phyloP scores from a whole-genome alignment of 1,284 basidiomycete genomes.

The Vanrija humicola region DNA sequence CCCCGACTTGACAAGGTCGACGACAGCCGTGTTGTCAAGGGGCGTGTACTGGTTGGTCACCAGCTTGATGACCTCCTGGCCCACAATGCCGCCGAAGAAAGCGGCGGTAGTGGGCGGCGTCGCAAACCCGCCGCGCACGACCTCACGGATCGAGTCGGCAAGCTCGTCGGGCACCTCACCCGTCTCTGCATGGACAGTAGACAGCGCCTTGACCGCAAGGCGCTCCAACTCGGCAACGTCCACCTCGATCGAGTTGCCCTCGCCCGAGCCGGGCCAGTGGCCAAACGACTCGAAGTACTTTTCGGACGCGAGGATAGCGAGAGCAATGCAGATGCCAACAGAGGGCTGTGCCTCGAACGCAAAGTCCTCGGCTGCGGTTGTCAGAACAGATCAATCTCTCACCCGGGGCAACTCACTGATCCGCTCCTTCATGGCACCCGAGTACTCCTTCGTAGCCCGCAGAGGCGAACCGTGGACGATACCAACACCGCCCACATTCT shows the following conservation, averaged over 20 bases:
- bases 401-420: constrained; percentile 55
- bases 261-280: constrained; percentile 50
- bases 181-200: constrained; percentile 15
- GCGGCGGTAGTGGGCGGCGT: constrained; percentile 91
- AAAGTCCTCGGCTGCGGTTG: constrained; percentile 15
- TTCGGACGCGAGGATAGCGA: constrained; percentile 52
- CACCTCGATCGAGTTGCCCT: constrained; percentile 45
- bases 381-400: neutral
- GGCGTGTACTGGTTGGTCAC: constrained; percentile 95
- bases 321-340: constrained; percentile 31
- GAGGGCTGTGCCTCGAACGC: constrained; percentile 9
- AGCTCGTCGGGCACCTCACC: constrained; percentile 61
- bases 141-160: constrained; percentile 65
- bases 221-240: constrained; percentile 35
- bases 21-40: constrained; percentile 75
- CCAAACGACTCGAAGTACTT: constrained; percentile 44
- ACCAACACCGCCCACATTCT: constrained; percentile 78
- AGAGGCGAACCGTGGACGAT: constrained; percentile 69
- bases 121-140: constrained; percentile 76
- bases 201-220: constrained; percentile 21
- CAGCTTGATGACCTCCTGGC: constrained; percentile 98
- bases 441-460: constrained; percentile 58
- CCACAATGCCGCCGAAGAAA: constrained; percentile 86
- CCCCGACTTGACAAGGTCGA: constrained; percentile 67
- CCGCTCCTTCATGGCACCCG: constrained; percentile 44